Percentiles rank a stretch among this genome's conserved stretches.
Conservation (phyloP, 257 asterid genomes). For the Solanum piurae region DNA sequence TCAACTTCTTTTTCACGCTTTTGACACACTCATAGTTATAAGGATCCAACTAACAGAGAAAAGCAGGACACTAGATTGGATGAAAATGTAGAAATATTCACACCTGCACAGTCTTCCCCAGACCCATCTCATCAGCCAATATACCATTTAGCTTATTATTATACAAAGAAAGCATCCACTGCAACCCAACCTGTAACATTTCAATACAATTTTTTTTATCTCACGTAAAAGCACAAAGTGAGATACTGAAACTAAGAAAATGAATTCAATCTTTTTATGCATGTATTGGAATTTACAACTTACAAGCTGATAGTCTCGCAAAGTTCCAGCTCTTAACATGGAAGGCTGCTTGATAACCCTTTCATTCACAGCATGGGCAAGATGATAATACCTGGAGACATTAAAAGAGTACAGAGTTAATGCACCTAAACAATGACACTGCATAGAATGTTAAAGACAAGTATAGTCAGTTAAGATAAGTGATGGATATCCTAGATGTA, state of each 20-base stretch:
- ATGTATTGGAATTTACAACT: conserved; percentile 21
- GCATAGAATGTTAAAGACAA: background rate
- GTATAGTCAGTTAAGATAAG: background rate
- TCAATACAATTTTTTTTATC: conserved; percentile 6
- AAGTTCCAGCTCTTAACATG: conserved; percentile 86
- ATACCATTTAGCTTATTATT: conserved; percentile 95
- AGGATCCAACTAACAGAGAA: background rate
- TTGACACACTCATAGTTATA: background rate
- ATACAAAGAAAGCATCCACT: conserved; percentile 98
- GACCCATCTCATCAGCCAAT: conserved; percentile 99
- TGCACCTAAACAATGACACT: background rate
- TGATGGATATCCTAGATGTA: background rate
- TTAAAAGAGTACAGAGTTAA: background rate
- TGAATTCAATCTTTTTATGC: background rate
- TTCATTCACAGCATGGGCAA: conserved; percentile 98
- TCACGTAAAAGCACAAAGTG: background rate
- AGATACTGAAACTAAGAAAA: background rate
- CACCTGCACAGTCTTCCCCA: conserved; percentile 99
- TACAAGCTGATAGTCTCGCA: conserved; percentile 96
- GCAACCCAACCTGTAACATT: conserved; percentile 89
- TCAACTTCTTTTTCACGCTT: background rate
- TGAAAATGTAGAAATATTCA: conserved; percentile 3
- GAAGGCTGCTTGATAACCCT: conserved; percentile 93
- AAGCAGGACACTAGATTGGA: background rate
- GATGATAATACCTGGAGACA: conserved; percentile 72